phyloP scores from a whole-genome alignment of 83 land plant species.

The Picea abies region DNA sequence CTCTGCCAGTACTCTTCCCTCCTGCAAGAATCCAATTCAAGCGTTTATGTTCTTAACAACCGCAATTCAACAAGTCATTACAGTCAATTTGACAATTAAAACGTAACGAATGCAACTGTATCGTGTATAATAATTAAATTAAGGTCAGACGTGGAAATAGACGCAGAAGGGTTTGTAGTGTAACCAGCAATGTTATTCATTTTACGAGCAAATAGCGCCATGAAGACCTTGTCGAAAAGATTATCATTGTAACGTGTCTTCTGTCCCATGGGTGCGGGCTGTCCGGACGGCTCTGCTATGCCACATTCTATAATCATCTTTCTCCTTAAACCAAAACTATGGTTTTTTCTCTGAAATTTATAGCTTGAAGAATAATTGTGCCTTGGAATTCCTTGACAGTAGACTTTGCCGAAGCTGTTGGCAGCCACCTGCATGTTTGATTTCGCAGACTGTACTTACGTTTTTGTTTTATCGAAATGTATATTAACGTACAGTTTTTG shows the following conservation, averaged over 20 bases:
- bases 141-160: background rate
- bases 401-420: background rate
- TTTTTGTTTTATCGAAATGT: no score
- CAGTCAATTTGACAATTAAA: background rate
- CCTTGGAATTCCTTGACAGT: background rate
- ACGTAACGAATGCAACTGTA: background rate
- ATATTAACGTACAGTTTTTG: no score
- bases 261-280: slow-evolving; percentile 95
- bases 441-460: background rate
- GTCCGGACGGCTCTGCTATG: slow-evolving; percentile 88
- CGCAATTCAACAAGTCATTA: background rate
- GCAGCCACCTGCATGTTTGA: slow-evolving; percentile 1
- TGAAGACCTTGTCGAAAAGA: slow-evolving; percentile 80
- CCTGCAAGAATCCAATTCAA: background rate
- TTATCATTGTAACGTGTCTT: slow-evolving; percentile 89
- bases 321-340: no score
- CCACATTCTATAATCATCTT: slow-evolving; percentile 36
- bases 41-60: background rate
- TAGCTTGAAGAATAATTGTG: background rate
- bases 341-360: background rate
- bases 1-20: slow-evolving; percentile 29
- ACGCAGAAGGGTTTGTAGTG: background rate
- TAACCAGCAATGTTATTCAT: slow-evolving; percentile 77
- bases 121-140: no score
- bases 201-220: slow-evolving; percentile 87